Evolutionary conservation across 306 rosid genomes (phyloP), one percentile per base, ranked within the genome.

Genomic region (Astragalus membranaceus): DNA sequence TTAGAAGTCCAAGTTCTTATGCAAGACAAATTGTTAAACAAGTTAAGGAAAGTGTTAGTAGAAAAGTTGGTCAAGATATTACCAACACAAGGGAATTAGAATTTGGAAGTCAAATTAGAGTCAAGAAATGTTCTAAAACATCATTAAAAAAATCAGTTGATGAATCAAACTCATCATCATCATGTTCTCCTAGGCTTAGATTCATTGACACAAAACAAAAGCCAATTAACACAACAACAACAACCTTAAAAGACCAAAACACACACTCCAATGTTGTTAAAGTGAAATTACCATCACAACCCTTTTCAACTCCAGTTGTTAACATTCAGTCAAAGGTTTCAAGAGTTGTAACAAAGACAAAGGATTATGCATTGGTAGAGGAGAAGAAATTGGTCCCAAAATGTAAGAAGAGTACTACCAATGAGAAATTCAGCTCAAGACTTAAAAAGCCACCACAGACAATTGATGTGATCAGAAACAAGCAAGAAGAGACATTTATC

Each of bases 1-100:
- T 49, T 10, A 67, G 36, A 54, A 87, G 73, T 49, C 83, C 96
- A 46, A 78, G 85, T 63, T 79, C 81, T 3, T 75, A 79, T 55
- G 96, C 98, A 1, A 84, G 83, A 60, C 90, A 94, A 73, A 88
- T 90, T 49, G 94, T 88, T 30, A 88, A 88, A 64, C 96, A 90
- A 47, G 78, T 88, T 17, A 90, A 83, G 79, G 92, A 90, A 53
- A 85, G 73, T 68, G 87, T 88, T 29, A 75, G 74, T 72, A 76
- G 96, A 71, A 88, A 77, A 88, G 87, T 71, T 59, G 94, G 90
- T 0, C 77, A 75, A 13, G 98, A 94, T 82, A 82, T 94, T 49
- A 90, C 98, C 33, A 94, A 94, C 81, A 81, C 75, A 9, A 56
- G 68, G 67, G 70, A 72, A 20, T 20, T 20, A 51, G 86, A 86